These are phyloP conservation scores for Colletotrichum cereale DNA, from an alignment of 2,329 filamentous ascomycete genomes.

Conservation along the genomic window DNA sequence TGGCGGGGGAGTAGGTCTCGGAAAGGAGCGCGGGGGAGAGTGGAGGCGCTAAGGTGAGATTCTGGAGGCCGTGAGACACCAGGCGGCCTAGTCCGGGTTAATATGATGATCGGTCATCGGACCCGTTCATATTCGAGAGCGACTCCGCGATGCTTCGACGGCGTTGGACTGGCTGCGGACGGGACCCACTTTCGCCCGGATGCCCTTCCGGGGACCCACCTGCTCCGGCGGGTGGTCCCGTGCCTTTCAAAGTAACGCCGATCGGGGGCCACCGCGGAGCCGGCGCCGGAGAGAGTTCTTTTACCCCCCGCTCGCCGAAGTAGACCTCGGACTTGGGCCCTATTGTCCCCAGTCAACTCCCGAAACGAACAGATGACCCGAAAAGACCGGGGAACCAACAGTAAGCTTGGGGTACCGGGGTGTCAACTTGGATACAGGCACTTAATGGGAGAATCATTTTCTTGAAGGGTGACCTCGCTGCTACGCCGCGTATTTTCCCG, in stretches of 20 bases:
- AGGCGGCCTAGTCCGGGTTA: neutral
- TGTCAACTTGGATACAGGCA: neutral
- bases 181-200: neutral
- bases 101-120: neutral
- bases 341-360: no score
- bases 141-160: neutral
- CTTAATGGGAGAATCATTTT: constrained; percentile 4
- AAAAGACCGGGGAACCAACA: neutral
- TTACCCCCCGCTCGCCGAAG: neutral
- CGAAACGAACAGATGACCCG: neutral
- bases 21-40: no score
- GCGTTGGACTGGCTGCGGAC: neutral
- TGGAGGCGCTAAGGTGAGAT: neutral
- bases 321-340: no score
- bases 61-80: constrained; percentile 1
- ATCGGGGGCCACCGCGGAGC: neutral
- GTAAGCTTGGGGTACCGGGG: neutral
- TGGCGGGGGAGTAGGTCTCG: neutral
- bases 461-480: constrained; percentile 1
- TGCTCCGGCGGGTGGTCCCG: neutral
- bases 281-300: neutral
- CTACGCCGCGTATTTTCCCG: constrained; percentile 12
- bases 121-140: neutral
- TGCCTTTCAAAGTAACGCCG: neutral
- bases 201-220: neutral